Evolutionary conservation across 495 filamentous ascomycete genomes (phyloP).

Genomic region (Podospora australis): DNA sequence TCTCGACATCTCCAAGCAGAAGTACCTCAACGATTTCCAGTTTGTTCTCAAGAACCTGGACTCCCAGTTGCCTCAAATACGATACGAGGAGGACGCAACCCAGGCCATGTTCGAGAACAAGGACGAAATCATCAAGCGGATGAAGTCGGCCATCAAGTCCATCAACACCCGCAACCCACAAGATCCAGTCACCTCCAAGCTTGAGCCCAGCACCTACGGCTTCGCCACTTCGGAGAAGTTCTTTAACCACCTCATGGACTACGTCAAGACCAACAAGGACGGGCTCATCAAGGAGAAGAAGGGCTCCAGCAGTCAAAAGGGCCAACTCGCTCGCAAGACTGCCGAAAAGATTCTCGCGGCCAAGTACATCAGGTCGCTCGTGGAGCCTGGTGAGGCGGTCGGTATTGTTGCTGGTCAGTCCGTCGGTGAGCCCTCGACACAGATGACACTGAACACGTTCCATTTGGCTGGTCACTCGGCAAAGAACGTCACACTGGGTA

Average conservation of each 20-base stretch:
- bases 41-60: slow-evolving; percentile 76
- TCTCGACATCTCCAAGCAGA: slow-evolving; percentile 88
- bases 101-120: slow-evolving; percentile 39
- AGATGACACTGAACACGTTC: slow-evolving; percentile 99
- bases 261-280: slow-evolving; percentile 70
- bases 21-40: slow-evolving; percentile 81
- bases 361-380: slow-evolving; percentile 85
- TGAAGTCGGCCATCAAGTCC: slow-evolving; percentile 68
- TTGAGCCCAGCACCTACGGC: slow-evolving; percentile 66
- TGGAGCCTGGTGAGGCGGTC: slow-evolving; percentile 98
- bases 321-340: slow-evolving; percentile 56
- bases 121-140: slow-evolving; percentile 63
- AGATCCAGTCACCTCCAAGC: slow-evolving; percentile 68
- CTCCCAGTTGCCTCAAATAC: slow-evolving; percentile 44
- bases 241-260: slow-evolving; percentile 53
- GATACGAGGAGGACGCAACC: slow-evolving; percentile 31
- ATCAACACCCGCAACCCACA: slow-evolving; percentile 60
- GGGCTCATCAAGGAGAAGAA: slow-evolving; percentile 73
- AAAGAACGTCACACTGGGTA: slow-evolving; percentile 98
- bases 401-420: slow-evolving; percentile 96
- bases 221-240: slow-evolving; percentile 90
- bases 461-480: slow-evolving; percentile 97
- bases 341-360: slow-evolving; percentile 78
- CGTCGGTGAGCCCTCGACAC: slow-evolving; percentile 92
- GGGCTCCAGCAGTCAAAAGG: slow-evolving; percentile 20